Conservation (phyloP, 768 basidiomycete species). For the Phaffia australis region DNA sequence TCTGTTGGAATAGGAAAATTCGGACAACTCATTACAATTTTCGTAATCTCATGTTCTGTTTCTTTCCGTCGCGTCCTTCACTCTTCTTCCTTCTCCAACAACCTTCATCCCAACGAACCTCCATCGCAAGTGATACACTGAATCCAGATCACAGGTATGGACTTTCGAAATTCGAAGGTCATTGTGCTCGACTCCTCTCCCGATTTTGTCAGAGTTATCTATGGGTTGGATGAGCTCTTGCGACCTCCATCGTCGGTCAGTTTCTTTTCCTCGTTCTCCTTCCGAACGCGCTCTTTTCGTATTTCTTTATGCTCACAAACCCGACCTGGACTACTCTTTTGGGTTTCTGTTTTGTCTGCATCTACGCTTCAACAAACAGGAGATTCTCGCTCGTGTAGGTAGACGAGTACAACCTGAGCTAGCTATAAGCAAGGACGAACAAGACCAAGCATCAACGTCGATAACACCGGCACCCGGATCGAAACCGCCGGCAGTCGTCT, state of each 20-base stretch:
- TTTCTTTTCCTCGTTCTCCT: slow-evolving; percentile 27
- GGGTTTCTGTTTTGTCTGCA: not conserved
- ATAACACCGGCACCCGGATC: not conserved
- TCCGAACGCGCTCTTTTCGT: slow-evolving; percentile 2
- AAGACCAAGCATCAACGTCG: not conserved
- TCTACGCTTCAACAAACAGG: slow-evolving; percentile 42
- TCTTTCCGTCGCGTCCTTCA: no score
- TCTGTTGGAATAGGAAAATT: no score
- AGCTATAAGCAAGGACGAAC: slow-evolving; percentile 28
- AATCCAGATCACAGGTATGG: slow-evolving; percentile 24
- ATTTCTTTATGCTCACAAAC: not conserved
- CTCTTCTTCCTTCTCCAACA: no score
- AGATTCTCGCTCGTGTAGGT: slow-evolving; percentile 69
- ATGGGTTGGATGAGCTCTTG: slow-evolving; percentile 70
- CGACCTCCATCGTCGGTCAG: slow-evolving; percentile 64
- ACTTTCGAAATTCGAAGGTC: slow-evolving; percentile 69
- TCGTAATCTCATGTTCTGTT: no score
- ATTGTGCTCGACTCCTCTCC: slow-evolving; percentile 70
- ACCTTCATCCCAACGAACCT: no score
- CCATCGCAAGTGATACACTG: no score
- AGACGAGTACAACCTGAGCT: slow-evolving; percentile 47
- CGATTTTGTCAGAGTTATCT: slow-evolving; percentile 59
- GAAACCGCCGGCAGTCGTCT: slow-evolving; percentile 42
- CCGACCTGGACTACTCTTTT: not conserved
- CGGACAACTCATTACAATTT: no score